Evolutionary conservation across 2,329 filamentous ascomycete species (phyloP), one percentile per base, ranked within the genome.

Genomic region (Sclerotinia trifoliorum): DNA sequence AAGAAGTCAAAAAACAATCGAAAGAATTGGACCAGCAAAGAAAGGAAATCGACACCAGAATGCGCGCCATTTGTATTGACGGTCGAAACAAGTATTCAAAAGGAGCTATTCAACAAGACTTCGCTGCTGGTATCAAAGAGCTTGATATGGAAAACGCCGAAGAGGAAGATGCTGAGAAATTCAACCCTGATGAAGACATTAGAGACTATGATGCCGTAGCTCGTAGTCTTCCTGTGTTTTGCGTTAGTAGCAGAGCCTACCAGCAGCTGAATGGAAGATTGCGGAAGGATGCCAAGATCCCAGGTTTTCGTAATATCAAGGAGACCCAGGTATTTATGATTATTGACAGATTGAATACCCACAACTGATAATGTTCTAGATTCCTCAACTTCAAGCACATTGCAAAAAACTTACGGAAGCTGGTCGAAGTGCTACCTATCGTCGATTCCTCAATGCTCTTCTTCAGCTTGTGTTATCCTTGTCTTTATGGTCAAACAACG

Each of bases 171-270:
- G 84, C 84, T 26, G 81, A 80, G 0, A 80, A 80, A 11, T 88
- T 87, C 71, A 78, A 88, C 70, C 84, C 85, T 0, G 81, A 84
- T 2, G 74, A 82, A n/a, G 83, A 87, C 8, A 56, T 80, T 2
- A 81, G 86, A 13, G 83, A 90, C 72, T 90, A 90, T 65, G 81
- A 85, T 0, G 77, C 85, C 55, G 81, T 89, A 10, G 86, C 85
- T 0, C 76, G 76, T 11, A 80, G 79, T 0, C 79, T 91, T 0
- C 84, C 86, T 0, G 87, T 90, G 1, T 91, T 89, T 73, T 90
- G 87, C 70, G 85, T 90, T 21, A 88, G 85, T 68, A 85, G 84
- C 58, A 80, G 84, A 56, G 87, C 84, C 0, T 90, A 88, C 66
- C 87, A 90, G 72, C 86, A 87, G 72, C 77, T 90, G n/a, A 79